Conservation (phyloP, 768 basidiomycete species). For the Podaxis sp. region DNA sequence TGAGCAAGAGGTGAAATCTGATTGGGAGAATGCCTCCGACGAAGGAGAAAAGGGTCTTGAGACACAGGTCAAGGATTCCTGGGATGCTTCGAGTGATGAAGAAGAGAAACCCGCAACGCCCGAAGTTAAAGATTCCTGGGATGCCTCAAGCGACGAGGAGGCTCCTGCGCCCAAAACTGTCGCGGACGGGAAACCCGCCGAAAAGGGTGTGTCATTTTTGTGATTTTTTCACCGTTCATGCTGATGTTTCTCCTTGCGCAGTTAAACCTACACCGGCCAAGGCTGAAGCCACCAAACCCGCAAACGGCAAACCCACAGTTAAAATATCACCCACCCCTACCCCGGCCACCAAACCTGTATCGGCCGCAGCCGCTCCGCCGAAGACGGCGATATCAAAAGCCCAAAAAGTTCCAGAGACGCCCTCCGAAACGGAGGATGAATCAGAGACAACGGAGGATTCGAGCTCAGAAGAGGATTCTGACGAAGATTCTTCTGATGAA, state of each 20-base stretch:
- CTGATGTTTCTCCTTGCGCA: neutral
- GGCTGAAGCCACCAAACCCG: slow-evolving; percentile 20
- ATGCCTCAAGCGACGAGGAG: slow-evolving; percentile 50
- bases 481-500: slow-evolving; percentile 56
- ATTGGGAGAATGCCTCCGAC: slow-evolving; percentile 74
- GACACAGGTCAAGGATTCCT: slow-evolving; percentile 39
- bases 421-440: slow-evolving; percentile 38
- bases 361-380: slow-evolving; percentile 28
- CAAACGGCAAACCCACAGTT: slow-evolving; percentile 23
- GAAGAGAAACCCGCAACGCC: slow-evolving; percentile 29
- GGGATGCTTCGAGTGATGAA: slow-evolving; percentile 53
- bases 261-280: slow-evolving; percentile 19
- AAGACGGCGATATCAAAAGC: neutral
- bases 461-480: slow-evolving; percentile 44
- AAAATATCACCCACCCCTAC: slow-evolving; percentile 20
- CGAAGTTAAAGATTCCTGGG: slow-evolving; percentile 48
- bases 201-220: slow-evolving; percentile 10
- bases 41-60: slow-evolving; percentile 40
- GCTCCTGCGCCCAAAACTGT: slow-evolving; percentile 20
- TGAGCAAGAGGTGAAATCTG: slow-evolving; percentile 31
- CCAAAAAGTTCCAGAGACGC: slow-evolving; percentile 20
- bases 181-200: slow-evolving; percentile 12
- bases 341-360: slow-evolving; percentile 13
- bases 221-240: neutral
- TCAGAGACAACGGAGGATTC: slow-evolving; percentile 46